Percentiles rank a stretch among this genome's conserved stretches.
Evolutionary conservation across 2,329 filamentous ascomycete species (phyloP).

Genomic region (Eutypella sp.): DNA sequence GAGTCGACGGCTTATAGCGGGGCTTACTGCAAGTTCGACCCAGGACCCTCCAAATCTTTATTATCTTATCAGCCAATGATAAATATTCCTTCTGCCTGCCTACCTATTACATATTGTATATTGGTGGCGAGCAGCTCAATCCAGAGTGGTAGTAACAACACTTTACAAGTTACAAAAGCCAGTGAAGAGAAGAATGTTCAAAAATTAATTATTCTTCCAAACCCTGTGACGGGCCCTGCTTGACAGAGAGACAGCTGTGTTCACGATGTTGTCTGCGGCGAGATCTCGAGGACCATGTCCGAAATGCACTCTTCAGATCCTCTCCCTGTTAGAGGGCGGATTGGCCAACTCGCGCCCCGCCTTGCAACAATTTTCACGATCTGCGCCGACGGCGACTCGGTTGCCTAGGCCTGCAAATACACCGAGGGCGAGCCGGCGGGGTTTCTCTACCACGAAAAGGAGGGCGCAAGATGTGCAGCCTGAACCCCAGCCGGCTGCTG

Average conservation of each 20-base stretch:
- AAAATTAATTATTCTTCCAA: too few relatives aligned
- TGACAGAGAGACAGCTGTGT: not conserved
- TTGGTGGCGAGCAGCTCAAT: too few relatives aligned
- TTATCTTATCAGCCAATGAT: not conserved
- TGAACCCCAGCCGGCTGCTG: constrained; percentile 10
- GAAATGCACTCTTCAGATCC: constrained; percentile 31
- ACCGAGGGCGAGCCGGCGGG: constrained; percentile 10
- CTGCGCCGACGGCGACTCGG: constrained; percentile 8
- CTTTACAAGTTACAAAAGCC: too few relatives aligned
- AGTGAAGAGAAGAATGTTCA: too few relatives aligned
- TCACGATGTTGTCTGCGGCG: constrained; percentile 33
- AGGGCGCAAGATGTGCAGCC: constrained; percentile 14
- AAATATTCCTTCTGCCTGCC: too few relatives aligned
- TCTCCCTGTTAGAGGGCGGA: constrained; percentile 32
- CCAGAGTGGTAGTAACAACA: too few relatives aligned
- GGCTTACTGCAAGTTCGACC: not conserved
- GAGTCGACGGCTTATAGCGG: not conserved
- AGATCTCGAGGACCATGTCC: constrained; percentile 33
- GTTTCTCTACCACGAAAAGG: constrained; percentile 19
- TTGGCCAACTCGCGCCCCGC: constrained; percentile 20
- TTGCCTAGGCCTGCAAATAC: constrained; percentile 4
- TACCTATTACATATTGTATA: too few relatives aligned
- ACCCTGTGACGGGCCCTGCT: too few relatives aligned
- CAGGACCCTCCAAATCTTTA: not conserved
- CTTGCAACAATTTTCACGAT: constrained; percentile 7